These are phyloP conservation scores for Sherardia arvensis DNA, from an alignment of 257 asterid species.

Conservation along the genomic window DNA sequence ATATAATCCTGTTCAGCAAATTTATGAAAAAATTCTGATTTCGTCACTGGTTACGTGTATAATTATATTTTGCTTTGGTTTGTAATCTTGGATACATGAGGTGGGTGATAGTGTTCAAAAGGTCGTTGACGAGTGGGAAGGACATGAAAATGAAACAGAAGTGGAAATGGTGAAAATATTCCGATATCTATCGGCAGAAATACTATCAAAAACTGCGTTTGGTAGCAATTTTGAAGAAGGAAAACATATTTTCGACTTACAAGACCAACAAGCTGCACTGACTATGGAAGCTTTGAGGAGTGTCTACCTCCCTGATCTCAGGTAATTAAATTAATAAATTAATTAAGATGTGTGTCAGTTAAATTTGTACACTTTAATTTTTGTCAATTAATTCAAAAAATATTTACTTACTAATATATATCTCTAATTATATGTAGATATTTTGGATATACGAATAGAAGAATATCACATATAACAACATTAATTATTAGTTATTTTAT, in stretches of 20 bases:
- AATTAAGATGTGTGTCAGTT: no score
- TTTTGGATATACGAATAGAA: no score
- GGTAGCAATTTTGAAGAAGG: slow-evolving; percentile 53
- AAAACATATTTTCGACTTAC: slow-evolving; percentile 38
- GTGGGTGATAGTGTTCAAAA: slow-evolving; percentile 15
- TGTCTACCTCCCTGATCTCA: slow-evolving; percentile 45
- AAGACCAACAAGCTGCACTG: slow-evolving; percentile 35
- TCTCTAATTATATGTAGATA: no score
- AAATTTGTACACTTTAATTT: no score
- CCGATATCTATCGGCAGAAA: slow-evolving; percentile 37
- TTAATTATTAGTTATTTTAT: no score
- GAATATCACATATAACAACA: no score
- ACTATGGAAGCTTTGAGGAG: slow-evolving; percentile 34
- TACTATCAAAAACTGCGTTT: slow-evolving; percentile 44
- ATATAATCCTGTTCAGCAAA: no score
- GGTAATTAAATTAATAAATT: slow-evolving; percentile 24
- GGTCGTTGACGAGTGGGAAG: slow-evolving; percentile 30
- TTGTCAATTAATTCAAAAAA: no score
- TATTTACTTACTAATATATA: no score
- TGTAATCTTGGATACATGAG: slow-evolving; percentile 8
- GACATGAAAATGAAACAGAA: slow-evolving; percentile 20
- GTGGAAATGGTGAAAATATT: slow-evolving; percentile 30
- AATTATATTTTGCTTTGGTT: neutral
- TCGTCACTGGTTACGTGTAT: no score
- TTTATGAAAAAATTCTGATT: no score